Evolutionary conservation across 768 basidiomycete species (phyloP).

Genomic region (Phanerochaete carnosa): DNA sequence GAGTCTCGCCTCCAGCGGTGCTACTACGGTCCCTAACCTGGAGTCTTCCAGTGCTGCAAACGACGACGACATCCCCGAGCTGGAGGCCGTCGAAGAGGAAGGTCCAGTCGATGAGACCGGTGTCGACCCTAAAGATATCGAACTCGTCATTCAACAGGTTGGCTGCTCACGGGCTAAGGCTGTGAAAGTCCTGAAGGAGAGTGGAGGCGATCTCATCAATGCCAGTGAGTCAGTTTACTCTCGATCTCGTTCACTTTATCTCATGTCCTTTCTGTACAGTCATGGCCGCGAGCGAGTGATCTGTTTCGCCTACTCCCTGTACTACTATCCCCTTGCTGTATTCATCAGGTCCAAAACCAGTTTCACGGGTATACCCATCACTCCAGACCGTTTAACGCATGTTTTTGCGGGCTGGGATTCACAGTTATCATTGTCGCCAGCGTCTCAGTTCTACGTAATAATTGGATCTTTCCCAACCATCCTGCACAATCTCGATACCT

Average conservation of each 20-base stretch:
- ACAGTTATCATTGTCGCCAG: slow-evolving; percentile 37
- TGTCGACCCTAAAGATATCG: slow-evolving; percentile 91
- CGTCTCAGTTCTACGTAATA: slow-evolving; percentile 76
- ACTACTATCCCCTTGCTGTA: slow-evolving; percentile 24
- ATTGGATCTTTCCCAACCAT: slow-evolving; percentile 88
- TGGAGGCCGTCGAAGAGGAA: slow-evolving; percentile 80
- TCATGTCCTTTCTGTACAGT: slow-evolving; percentile 39
- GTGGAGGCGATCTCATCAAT: slow-evolving; percentile 92
- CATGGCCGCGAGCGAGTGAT: slow-evolving; percentile 90
- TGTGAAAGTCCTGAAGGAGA: slow-evolving; percentile 85
- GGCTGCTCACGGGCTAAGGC: slow-evolving; percentile 91
- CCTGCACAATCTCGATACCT: slow-evolving; percentile 67
- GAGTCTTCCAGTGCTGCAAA: slow-evolving; percentile 51
- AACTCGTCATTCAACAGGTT: slow-evolving; percentile 90
- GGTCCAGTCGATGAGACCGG: slow-evolving; percentile 83
- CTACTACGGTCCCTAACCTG: slow-evolving; percentile 41
- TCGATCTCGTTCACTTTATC: slow-evolving; percentile 2
- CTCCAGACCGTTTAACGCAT: neutral
- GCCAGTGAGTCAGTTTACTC: slow-evolving; percentile 66
- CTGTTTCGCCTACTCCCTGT: slow-evolving; percentile 23
- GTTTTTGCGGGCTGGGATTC: neutral
- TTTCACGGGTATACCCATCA: slow-evolving; percentile 7
- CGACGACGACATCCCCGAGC: slow-evolving; percentile 78
- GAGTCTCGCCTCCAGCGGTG: slow-evolving; percentile 59
- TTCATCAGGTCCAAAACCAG: slow-evolving; percentile 14